These are phyloP conservation scores for Chrysoporthe austroafricana DNA, from an alignment of 2,329 filamentous ascomycete species.

Conservation along the genomic window DNA sequence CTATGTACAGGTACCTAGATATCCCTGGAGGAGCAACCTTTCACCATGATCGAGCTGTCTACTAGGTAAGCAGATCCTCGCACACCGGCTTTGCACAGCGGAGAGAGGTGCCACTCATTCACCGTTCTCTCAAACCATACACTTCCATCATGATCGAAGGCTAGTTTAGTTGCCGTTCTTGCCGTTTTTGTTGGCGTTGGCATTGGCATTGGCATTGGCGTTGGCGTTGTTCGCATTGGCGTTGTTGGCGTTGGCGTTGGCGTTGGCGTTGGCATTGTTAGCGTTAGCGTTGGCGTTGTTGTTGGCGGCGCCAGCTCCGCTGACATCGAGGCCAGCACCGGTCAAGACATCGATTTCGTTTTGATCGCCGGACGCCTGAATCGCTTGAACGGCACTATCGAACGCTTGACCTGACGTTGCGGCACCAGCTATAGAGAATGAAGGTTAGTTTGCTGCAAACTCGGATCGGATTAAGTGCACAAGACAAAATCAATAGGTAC, in stretches of 20 bases:
- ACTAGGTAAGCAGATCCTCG: not conserved
- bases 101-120: not conserved
- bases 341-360: slow-evolving; percentile 14
- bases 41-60: not conserved
- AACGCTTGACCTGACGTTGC: slow-evolving; percentile 15
- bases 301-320: not conserved
- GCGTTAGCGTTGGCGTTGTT: too few species aligned
- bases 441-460: not conserved
- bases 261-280: too few species aligned
- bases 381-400: slow-evolving; percentile 17
- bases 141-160: not conserved
- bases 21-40: not conserved
- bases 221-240: too few species aligned
- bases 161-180: not conserved
- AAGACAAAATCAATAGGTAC: not conserved
- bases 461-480: not conserved
- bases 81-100: not conserved
- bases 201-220: too few species aligned
- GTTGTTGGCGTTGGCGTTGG: too few species aligned
- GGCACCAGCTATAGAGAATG: slow-evolving; percentile 18
- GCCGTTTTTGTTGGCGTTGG: too few species aligned
- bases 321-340: slow-evolving; percentile 19
- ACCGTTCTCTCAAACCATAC: not conserved
- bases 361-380: slow-evolving; percentile 18
- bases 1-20: not conserved